Percentiles rank a stretch among this genome's conserved stretches.
Evolutionary conservation across 768 basidiomycete species (phyloP).

Genomic region (Crepidotus variabilis): DNA sequence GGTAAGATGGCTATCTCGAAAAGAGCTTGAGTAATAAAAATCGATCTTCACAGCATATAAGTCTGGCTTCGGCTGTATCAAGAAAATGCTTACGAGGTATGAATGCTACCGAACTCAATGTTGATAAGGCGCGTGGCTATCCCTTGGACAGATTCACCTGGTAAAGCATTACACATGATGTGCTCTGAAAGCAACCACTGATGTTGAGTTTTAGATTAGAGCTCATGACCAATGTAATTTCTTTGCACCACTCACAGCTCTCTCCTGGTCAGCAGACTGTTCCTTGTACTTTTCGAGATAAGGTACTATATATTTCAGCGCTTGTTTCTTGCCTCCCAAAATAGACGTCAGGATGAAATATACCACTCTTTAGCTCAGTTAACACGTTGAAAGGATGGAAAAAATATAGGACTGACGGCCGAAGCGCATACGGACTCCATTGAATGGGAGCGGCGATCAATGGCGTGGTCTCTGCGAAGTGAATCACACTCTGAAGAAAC

Average conservation of each 20-base stretch:
- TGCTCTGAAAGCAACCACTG: constrained; percentile 26
- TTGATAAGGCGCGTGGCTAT: constrained; percentile 33
- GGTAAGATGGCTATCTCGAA: constrained; percentile 30
- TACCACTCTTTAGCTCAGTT: constrained; percentile 18
- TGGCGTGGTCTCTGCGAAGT: constrained; percentile 30
- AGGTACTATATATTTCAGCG: constrained; percentile 25
- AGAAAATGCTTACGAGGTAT: constrained; percentile 26
- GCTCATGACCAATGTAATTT: not conserved
- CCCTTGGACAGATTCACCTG: constrained; percentile 25
- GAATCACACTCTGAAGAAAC: constrained; percentile 30
- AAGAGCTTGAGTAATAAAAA: constrained; percentile 31
- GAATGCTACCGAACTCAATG: constrained; percentile 37
- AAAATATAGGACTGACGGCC: constrained; percentile 22
- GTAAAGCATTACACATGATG: constrained; percentile 24
- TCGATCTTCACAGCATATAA: constrained; percentile 21
- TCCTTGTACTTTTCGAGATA: constrained; percentile 23
- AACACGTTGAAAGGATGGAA: not conserved
- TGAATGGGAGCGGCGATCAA: constrained; percentile 30
- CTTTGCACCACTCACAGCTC: constrained; percentile 19
- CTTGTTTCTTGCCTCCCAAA: constrained; percentile 29
- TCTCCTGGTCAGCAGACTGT: constrained; percentile 12
- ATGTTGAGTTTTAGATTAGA: not conserved
- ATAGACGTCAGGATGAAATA: constrained; percentile 28
- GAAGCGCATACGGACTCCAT: constrained; percentile 26
- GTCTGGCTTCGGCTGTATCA: not conserved